Evolutionary conservation across 2,329 filamentous ascomycete species (phyloP).

Genomic region (Aspergillus sp.): DNA sequence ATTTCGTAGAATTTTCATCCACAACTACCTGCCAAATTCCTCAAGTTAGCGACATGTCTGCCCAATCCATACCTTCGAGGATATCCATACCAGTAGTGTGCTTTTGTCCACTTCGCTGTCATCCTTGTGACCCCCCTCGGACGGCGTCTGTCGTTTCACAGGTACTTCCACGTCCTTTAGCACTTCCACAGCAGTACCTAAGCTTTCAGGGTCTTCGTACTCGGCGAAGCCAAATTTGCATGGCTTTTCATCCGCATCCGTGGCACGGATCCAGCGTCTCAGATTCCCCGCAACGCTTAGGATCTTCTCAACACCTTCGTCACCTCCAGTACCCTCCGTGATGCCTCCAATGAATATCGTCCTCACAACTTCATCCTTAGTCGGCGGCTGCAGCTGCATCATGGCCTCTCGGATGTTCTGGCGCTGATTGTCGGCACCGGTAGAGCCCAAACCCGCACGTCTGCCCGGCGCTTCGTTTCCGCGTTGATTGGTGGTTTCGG

Average conservation of each 20-base stretch:
- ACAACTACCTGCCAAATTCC: slow-evolving; percentile 49
- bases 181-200: slow-evolving; percentile 76
- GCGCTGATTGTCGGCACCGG: slow-evolving; percentile 57
- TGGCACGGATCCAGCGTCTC: slow-evolving; percentile 74
- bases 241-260: slow-evolving; percentile 69
- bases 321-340: slow-evolving; percentile 66
- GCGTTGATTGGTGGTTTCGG: slow-evolving; percentile 38
- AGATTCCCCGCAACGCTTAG: slow-evolving; percentile 69
- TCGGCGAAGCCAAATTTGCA: slow-evolving; percentile 92
- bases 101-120: slow-evolving; percentile 55
- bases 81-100: slow-evolving; percentile 52
- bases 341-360: slow-evolving; percentile 88
- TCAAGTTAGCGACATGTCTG: background rate
- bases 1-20: slow-evolving; percentile 73
- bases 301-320: slow-evolving; percentile 70
- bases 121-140: slow-evolving; percentile 35
- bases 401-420: slow-evolving; percentile 59
- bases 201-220: slow-evolving; percentile 82
- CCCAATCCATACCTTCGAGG: background rate
- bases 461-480: slow-evolving; percentile 38
- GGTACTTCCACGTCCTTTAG: slow-evolving; percentile 77
- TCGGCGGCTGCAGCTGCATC: slow-evolving; percentile 70
- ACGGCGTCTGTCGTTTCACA: slow-evolving; percentile 58
- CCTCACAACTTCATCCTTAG: slow-evolving; percentile 79
- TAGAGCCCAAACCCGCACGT: slow-evolving; percentile 52